Evolutionary conservation across 192 early-diverging fungal genomes (phyloP).

Genomic region (Umbelopsis ramanniana): DNA sequence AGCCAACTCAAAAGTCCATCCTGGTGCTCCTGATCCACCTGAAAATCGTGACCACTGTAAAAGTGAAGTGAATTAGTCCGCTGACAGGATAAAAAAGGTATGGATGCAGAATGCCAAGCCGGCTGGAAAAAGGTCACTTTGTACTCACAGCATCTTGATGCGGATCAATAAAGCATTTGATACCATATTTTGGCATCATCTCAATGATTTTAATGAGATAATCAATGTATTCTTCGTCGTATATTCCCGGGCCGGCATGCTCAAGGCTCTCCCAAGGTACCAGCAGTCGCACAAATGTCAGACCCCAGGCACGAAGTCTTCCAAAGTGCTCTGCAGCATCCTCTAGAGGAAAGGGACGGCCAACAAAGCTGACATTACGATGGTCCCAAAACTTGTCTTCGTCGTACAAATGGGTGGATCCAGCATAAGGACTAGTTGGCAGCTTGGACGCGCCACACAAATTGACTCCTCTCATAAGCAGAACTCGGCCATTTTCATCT

Average conservation of each 20-base stretch:
- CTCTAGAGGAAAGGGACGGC: constrained; percentile 75
- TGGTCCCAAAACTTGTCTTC: constrained; percentile 69
- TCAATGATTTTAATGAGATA: constrained; percentile 69
- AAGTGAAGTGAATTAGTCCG: constrained; percentile 2
- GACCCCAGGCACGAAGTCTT: constrained; percentile 74
- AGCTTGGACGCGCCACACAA: constrained; percentile 79
- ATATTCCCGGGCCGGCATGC: constrained; percentile 79
- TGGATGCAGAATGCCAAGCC: too few relatives aligned
- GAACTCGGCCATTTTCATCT: constrained; percentile 58
- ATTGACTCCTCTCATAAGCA: constrained; percentile 79
- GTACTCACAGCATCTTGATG: constrained; percentile 79
- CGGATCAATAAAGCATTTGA: constrained; percentile 87
- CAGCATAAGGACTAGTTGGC: constrained; percentile 66
- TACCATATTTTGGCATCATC: constrained; percentile 72
- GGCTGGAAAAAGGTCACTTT: background rate
- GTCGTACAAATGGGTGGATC: constrained; percentile 63
- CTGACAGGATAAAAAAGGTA: background rate
- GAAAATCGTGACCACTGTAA: constrained; percentile 70
- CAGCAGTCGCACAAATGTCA: constrained; percentile 78
- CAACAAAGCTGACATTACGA: constrained; percentile 75
- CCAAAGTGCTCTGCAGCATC: constrained; percentile 78
- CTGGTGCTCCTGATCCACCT: constrained; percentile 85
- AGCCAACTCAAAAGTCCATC: constrained; percentile 84
- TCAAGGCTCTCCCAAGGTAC: constrained; percentile 87
- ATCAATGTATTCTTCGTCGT: constrained; percentile 83